phyloP scores from a whole-genome alignment of 768 basidiomycete genomes.

The Ramaria sp. region DNA sequence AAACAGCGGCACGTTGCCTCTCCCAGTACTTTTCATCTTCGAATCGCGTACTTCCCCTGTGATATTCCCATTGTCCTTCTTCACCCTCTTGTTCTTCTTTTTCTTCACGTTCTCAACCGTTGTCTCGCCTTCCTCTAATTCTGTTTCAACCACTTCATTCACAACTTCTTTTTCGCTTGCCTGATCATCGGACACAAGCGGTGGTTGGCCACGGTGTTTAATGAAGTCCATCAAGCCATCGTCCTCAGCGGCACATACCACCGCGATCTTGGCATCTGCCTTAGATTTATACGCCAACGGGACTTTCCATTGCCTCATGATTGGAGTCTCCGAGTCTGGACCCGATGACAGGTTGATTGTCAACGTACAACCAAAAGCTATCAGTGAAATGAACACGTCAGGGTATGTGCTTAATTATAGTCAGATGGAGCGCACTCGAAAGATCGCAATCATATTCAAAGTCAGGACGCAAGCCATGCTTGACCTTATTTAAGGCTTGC shows the following conservation, averaged over 20 bases:
- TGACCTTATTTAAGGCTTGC: slow-evolving; percentile 35
- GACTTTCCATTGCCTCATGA: slow-evolving; percentile 27
- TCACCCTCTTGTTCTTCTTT: slow-evolving; percentile 21
- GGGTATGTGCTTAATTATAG: neutral
- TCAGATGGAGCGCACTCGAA: slow-evolving; percentile 32
- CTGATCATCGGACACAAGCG: slow-evolving; percentile 5
- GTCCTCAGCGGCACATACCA: slow-evolving; percentile 38
- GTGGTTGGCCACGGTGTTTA: slow-evolving; percentile 34
- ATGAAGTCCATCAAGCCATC: slow-evolving; percentile 49
- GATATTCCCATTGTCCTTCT: slow-evolving; percentile 11
- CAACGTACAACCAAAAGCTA: slow-evolving; percentile 48
- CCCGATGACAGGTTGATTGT: slow-evolving; percentile 28
- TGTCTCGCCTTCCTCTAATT: slow-evolving; percentile 9
- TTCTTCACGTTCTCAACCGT: slow-evolving; percentile 17
- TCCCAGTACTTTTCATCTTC: neutral
- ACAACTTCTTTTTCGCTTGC: neutral
- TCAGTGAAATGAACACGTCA: neutral
- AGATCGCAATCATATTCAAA: slow-evolving; percentile 34
- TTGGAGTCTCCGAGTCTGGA: slow-evolving; percentile 17
- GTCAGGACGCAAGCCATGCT: slow-evolving; percentile 24
- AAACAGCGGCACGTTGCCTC: neutral
- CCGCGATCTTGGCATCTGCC: slow-evolving; percentile 52
- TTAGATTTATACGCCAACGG: slow-evolving; percentile 34
- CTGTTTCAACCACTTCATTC: neutral
- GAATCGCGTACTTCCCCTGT: neutral